These are phyloP conservation scores for Clonostachys byssicola DNA, from an alignment of 2,329 filamentous ascomycete species.

Conservation along the genomic window DNA sequence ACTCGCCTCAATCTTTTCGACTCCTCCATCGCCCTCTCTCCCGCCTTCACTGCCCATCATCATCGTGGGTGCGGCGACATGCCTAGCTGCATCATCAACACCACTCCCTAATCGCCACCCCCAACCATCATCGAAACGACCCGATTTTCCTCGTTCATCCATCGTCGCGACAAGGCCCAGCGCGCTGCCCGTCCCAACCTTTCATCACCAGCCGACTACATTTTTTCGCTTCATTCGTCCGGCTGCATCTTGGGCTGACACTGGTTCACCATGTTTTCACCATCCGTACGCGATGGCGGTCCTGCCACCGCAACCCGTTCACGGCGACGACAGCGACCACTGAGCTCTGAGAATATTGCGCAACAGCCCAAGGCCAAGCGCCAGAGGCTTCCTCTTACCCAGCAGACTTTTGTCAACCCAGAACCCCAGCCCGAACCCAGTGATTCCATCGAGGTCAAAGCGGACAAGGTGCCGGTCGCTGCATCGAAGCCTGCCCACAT, in stretches of 20 bases:
- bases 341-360: slow-evolving; percentile 47
- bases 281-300: slow-evolving; percentile 44
- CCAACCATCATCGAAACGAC: no score
- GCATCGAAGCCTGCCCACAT: slow-evolving; percentile 34
- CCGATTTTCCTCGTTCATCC: no score
- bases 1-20: no score
- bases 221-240: no score
- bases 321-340: slow-evolving; percentile 57
- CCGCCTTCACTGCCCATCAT: background rate
- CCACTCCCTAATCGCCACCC: background rate
- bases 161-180: no score
- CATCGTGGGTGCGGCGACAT: background rate
- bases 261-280: slow-evolving; percentile 50
- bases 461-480: background rate
- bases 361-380: slow-evolving; percentile 62
- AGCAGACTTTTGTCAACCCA: slow-evolving; percentile 52
- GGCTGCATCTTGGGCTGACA: no score
- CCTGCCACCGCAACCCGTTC: slow-evolving; percentile 54
- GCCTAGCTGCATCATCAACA: background rate
- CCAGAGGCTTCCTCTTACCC: slow-evolving; percentile 51
- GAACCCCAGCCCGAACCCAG: slow-evolving; percentile 19
- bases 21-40: background rate
- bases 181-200: no score
- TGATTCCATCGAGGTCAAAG: background rate
- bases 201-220: no score